Conservation (phyloP, 2,329 filamentous ascomycete species). For the Didymella arachidicola region DNA sequence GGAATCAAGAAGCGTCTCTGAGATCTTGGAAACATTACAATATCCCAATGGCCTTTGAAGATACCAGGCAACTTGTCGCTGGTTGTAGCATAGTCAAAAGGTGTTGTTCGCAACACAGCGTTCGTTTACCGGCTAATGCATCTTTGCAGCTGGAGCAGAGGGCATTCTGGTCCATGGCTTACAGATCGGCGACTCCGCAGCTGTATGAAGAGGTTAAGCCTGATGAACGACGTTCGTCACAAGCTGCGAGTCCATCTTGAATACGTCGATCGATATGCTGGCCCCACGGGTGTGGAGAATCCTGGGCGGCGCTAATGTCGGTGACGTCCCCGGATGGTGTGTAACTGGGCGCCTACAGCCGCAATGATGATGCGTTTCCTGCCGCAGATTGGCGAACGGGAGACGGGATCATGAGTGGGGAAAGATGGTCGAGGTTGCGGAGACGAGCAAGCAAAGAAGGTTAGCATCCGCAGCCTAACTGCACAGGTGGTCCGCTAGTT, state of each 20-base stretch:
- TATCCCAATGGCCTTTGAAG: neutral
- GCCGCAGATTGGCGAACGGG: constrained; percentile 18
- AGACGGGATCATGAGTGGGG: constrained; percentile 8
- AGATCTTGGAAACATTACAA: too few relatives aligned
- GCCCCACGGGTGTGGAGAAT: constrained; percentile 1
- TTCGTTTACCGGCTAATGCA: constrained; percentile 15
- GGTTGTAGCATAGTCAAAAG: constrained; percentile 10
- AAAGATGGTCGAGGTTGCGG: neutral
- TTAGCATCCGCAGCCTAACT: neutral
- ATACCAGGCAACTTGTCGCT: constrained; percentile 1
- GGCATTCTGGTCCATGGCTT: constrained; percentile 6
- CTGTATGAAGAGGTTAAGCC: constrained; percentile 5
- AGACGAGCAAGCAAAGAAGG: neutral
- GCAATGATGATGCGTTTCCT: constrained; percentile 19
- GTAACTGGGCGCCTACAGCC: constrained; percentile 18
- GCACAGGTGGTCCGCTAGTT: neutral
- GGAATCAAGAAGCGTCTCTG: too few relatives aligned
- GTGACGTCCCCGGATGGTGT: constrained; percentile 8
- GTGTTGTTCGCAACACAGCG: constrained; percentile 10
- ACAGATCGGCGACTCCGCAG: constrained; percentile 11
- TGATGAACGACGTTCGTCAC: constrained; percentile 28
- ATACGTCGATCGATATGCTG: constrained; percentile 27
- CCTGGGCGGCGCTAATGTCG: constrained; percentile 3
- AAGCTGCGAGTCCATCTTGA: constrained; percentile 18
- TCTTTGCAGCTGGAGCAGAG: constrained; percentile 12